Evolutionary conservation across 805 yeast genomes (phyloP).

Genomic region (Candida insectalens): DNA sequence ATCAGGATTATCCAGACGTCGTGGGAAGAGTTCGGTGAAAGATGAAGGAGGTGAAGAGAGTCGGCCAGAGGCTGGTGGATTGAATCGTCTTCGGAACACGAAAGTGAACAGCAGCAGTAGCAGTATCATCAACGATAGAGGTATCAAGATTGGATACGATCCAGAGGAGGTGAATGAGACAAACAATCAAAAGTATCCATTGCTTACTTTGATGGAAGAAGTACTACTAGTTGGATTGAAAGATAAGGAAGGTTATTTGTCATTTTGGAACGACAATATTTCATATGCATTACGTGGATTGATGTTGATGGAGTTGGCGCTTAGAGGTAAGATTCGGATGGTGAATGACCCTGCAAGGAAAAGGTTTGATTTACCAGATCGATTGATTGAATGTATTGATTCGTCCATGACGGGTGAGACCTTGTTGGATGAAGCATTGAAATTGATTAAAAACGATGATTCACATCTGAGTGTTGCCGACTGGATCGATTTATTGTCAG

Average conservation of each 20-base stretch:
- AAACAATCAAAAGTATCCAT: conserved; percentile 41
- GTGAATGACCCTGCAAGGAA: conserved; percentile 89
- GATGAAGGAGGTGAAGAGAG: conserved; percentile 7
- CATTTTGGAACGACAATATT: conserved; percentile 97
- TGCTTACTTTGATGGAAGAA: conserved; percentile 91
- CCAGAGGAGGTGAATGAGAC: conserved; percentile 48
- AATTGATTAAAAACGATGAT: conserved; percentile 78
- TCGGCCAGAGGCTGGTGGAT: conserved; percentile 6
- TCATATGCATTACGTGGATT: conserved; percentile 95
- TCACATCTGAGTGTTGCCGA: conserved; percentile 67
- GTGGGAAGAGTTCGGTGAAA: conserved; percentile 35
- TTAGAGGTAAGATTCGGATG: conserved; percentile 80
- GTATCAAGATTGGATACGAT: conserved; percentile 29
- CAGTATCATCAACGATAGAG: conserved; percentile 1
- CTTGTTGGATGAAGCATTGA: conserved; percentile 84
- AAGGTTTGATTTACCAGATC: conserved; percentile 78
- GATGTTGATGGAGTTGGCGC: conserved; percentile 82
- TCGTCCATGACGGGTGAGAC: conserved; percentile 90
- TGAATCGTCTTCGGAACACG: neutral
- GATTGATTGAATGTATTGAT: conserved; percentile 81
- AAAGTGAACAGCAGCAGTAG: neutral
- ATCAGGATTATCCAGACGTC: conserved; percentile 69
- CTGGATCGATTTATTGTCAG: conserved; percentile 91
- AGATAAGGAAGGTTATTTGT: conserved; percentile 91
- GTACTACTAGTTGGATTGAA: conserved; percentile 87